Evolutionary conservation across 176 grass and related monocot species (phyloP).

Genomic region (Oryza australiensis): DNA sequence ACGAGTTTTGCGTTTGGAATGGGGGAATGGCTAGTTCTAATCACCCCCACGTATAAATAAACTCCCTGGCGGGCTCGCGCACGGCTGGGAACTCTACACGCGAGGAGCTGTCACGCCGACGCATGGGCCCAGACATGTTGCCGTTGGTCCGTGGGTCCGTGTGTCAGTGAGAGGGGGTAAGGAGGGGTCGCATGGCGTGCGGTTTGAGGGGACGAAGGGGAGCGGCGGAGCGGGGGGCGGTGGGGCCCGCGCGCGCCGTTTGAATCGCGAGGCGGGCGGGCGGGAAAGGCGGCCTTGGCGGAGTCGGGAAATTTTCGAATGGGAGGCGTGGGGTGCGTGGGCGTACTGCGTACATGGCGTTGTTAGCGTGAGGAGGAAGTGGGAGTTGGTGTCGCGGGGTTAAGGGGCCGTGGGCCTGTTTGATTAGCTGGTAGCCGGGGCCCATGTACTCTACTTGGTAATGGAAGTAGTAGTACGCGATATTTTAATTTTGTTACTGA

Average conservation of each 20-base stretch:
- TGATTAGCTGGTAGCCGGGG: neutral
- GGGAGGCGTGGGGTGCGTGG: neutral
- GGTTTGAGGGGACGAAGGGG: neutral
- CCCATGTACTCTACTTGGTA: no score
- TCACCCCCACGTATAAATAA: constrained; percentile 20
- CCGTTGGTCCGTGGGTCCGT: accelerated
- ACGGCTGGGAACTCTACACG: neutral
- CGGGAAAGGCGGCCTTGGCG: neutral
- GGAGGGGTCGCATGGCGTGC: accelerated
- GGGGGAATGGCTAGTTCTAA: neutral
- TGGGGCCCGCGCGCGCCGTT: constrained; percentile 26
- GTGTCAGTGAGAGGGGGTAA: neutral
- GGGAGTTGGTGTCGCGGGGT: neutral
- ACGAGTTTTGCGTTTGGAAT: neutral
- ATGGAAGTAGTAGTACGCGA: no score
- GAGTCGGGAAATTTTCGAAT: constrained; percentile 14
- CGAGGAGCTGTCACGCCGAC: neutral
- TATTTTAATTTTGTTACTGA: no score
- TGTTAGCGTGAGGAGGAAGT: no score
- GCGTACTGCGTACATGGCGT: neutral
- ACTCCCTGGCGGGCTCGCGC: neutral
- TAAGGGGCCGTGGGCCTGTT: neutral
- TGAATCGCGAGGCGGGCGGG: constrained; percentile 42
- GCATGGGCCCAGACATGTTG: neutral
- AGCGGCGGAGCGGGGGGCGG: neutral